A percentile compares a stretch with the other conserved stretches of the same genome.
Conservation (phyloP, 163 green algal species). For the Chloroidium sp. region DNA sequence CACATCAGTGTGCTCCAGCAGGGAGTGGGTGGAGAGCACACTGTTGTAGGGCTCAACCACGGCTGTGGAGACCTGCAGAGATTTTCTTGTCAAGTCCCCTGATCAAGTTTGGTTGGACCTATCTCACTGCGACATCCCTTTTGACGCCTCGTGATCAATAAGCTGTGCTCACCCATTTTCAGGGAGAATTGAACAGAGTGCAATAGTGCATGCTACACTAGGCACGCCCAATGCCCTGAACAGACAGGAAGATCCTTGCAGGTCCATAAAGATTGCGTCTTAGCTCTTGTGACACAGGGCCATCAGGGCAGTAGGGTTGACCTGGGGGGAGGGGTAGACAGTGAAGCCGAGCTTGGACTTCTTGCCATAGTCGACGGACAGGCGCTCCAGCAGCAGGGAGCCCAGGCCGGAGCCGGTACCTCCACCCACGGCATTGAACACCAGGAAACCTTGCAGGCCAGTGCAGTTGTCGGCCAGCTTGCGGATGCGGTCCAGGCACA, state of each 20-base stretch:
- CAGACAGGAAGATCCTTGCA: too few relatives aligned
- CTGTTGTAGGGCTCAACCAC: slow-evolving; percentile 99
- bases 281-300: too few relatives aligned
- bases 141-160: too few relatives aligned
- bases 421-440: slow-evolving; percentile 98
- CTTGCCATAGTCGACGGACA: slow-evolving; percentile 98
- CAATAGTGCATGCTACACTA: neutral
- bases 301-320: slow-evolving; percentile 11
- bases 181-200: neutral
- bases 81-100: too few relatives aligned
- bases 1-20: slow-evolving; percentile 99
- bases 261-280: too few relatives aligned
- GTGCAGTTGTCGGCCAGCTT: slow-evolving; percentile 99
- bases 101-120: too few relatives aligned
- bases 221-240: too few relatives aligned
- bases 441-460: slow-evolving; percentile 97
- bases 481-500: slow-evolving; percentile 95
- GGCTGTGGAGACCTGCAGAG: slow-evolving; percentile 83
- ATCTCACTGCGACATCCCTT: too few relatives aligned
- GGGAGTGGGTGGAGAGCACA: slow-evolving; percentile 97
- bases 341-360: slow-evolving; percentile 99
- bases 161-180: neutral
- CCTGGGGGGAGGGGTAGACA: slow-evolving; percentile 93
- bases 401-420: slow-evolving; percentile 95
- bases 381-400: slow-evolving; percentile 88